Evolutionary conservation across 2,329 filamentous ascomycete species (phyloP), one percentile per base, ranked within the genome.

Genomic region (Fusarium sp.): DNA sequence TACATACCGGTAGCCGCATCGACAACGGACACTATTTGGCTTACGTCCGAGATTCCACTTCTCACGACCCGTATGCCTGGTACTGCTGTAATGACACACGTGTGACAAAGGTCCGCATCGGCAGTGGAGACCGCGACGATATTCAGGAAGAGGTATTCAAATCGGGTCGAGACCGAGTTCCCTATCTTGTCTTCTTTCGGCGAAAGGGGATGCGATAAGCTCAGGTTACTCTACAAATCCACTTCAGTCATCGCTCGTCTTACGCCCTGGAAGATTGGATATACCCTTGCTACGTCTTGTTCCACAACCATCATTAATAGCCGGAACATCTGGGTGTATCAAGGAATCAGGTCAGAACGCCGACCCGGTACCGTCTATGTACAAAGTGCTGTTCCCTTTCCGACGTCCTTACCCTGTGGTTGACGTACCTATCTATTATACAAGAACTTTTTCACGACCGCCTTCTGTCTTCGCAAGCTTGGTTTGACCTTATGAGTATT

Each of bases 21-120:
- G 87, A 88, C 38, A 88, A 87, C 51, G 95, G 95, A 0, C 95
- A 98, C 79, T 98, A 98, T 78, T 90, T 91, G 54, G 87, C 90
- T 5, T 89, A 92, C 60, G 87, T 92, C 64, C 87, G 87, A 44
- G 88, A 91, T 72, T 83, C 85, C 38, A 83, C 82, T 38, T 79
- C 78, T 15, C 76, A 79, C 38, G 78, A 84, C 59, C 79, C 78
- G 7, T 79, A 79, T 34, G 78, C 77, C 22, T 89, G 87, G 87
- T 80, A 82, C 63, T 73, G 78, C 62, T 86, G 83, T 72, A 83
- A 87, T 63, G 87, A 89, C 67, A 72, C 73, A 17, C 59, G 62
- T 2, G 80, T 86, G 7, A 78, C 73, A 13, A 78, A 78, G 52
- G 78, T 84, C n/a, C 80, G 80, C 50, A 81, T 85, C 49, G 82